Evolutionary conservation across 2,329 filamentous ascomycete species (phyloP), one percentile per base, ranked within the genome.

Genomic region (Fusarium continuum): DNA sequence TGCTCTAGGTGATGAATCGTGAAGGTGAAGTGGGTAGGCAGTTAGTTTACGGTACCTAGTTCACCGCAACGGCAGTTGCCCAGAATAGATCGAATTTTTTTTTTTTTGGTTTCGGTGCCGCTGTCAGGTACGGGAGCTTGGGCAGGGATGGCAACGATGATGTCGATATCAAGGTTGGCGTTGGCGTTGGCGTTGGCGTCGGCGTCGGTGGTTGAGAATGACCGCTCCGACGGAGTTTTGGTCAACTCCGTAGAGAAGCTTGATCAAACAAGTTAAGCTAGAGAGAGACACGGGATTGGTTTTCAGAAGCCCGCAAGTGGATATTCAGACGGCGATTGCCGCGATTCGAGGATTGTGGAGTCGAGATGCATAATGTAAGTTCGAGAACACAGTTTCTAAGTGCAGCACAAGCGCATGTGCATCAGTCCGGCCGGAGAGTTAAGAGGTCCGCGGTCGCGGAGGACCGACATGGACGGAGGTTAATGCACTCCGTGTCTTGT

Each of bases 191-290:
- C 28, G 43, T 34, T 34, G 54, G 31, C 17, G 38, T 58, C 55
- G 55, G 55, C n/a, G 19, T 61, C 56, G 61, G 56, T 34, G 46
- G 22, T 65, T 41, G 50, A 45, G 39, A 48, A 49, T 38, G 29
- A 34, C 61, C 61, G 61, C 31, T 28, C 60, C 44, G 61, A 59
- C 55, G 58, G 58, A 43, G 44, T 51, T 62, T 61, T 59, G 45
- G 23, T 31, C 13, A 34, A 31, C 31, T 49, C 49, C 49, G 49
- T n/a, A 43, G 43, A 29, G 32, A 22, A 56, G 22, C n/a, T 29
- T 19, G 26, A 35, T 38, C 28, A 26, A 41, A 36, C 39, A 58
- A 52, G 36, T 52, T 36, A 10, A 32, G n/a, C n/a, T n/a, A n/a
- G n/a, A n/a, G n/a, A n/a, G 25, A 44, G 16, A 22, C 19, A 39